Evolutionary conservation across 768 basidiomycete species (phyloP), one percentile per base, ranked within the genome.

Genomic region (Naganishia vishniacii): DNA sequence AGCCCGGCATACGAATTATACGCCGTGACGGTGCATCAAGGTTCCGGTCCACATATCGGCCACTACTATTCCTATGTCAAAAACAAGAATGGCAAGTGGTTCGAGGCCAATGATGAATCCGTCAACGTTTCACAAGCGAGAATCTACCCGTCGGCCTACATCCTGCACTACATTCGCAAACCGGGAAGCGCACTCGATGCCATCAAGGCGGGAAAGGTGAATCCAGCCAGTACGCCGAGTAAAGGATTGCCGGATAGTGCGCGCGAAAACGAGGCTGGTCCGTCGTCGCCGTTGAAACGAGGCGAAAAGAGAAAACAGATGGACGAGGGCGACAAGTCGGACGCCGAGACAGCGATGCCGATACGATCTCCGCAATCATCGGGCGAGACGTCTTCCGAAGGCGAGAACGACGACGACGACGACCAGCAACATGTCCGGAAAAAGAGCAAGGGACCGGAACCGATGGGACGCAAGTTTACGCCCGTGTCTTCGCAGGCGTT

Each of bases 51-150:
- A 15, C 89, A 95, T 72, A 93, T 89, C 1, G 95, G 95, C 4
- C 95, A 99, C 77, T 99, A 99, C 78, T 91, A 85, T 68, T 87
- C 93, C 18, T 86, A 84, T 70, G 85, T 95, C 71, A 89, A 86
- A 74, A 81, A 84, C 42, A 81, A 81, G 37, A 79, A 83, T 34
- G 86, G 85, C 12, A 79, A 79, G 37, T 99, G 93, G 93, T 85
- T 83, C 78, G 86, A 91, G 79, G 93, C 93, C 86, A 56, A 56
- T 40, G 94, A 99, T 78, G 95, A 99, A 73, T 90, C 92, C 29
- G 80, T 80, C 48, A 87, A 92, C 25, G 78, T 81, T 9, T 45
- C 11, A 71, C 78, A 3, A 3, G 72, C 77, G 15, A 73, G 68
- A 18, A 67, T 75, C 16, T 69, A 82, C 4, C 86, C 84, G 78